A percentile compares a stretch with the other conserved stretches of the same genome.
These are phyloP conservation scores for Globisporangium nunn DNA, from an alignment of 352 stramenopile genomes.

Conservation along the genomic window DNA sequence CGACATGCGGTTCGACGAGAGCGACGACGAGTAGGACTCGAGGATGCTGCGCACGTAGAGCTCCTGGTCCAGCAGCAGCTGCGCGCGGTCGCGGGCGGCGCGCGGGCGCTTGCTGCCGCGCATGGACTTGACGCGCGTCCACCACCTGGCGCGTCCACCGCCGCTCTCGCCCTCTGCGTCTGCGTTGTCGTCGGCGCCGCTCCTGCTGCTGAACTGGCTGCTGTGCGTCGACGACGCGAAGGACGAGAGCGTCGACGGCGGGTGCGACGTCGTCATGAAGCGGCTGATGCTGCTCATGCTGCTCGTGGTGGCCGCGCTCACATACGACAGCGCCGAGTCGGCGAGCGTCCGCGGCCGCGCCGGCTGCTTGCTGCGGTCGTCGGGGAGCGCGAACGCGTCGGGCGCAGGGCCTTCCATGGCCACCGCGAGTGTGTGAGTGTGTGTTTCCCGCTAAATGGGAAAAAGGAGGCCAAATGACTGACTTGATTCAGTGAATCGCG, in stretches of 20 bases:
- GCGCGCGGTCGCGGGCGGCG: conserved; percentile 4
- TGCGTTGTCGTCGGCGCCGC: conserved; percentile 12
- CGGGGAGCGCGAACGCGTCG: too few relatives aligned
- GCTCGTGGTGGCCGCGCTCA: conserved; percentile 1
- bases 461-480: background rate
- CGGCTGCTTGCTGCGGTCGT: background rate
- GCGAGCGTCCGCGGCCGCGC: background rate
- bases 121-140: conserved; percentile 27
- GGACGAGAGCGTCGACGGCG: conserved; percentile 10
- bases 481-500: background rate
- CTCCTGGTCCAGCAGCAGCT: conserved; percentile 41
- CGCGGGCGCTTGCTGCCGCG: conserved; percentile 18
- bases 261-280: conserved; percentile 6
- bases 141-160: conserved; percentile 21
- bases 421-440: too few relatives aligned
- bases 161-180: background rate
- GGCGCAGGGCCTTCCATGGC: background rate
- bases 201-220: conserved; percentile 6
- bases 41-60: conserved; percentile 68
- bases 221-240: conserved; percentile 14
- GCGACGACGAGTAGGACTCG: conserved; percentile 67
- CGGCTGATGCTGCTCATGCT: conserved; percentile 8
- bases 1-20: conserved; percentile 57
- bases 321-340: conserved; percentile 9
- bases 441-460: too few relatives aligned